phyloP scores from a whole-genome alignment of 345 rosid genomes.

The Jatropha curcas region DNA sequence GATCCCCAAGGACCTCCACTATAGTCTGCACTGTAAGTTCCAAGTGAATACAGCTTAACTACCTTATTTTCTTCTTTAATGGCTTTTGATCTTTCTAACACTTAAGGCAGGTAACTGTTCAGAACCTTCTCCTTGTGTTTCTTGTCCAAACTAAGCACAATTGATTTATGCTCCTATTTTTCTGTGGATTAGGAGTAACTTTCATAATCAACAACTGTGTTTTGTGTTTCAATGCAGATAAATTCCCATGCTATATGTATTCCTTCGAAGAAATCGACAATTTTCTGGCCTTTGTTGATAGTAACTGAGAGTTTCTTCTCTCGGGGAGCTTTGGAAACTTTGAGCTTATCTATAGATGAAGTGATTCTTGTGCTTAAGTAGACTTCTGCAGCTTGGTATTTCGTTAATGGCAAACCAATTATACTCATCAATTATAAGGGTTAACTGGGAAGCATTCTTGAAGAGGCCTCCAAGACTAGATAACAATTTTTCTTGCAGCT shows the following conservation, averaged over 20 bases:
- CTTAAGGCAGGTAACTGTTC: slow-evolving; percentile 11
- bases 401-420: slow-evolving; percentile 1
- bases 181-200: background rate
- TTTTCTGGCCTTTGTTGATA: slow-evolving; percentile 19
- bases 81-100: slow-evolving; percentile 21
- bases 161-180: background rate
- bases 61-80: slow-evolving; percentile 16
- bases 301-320: slow-evolving; percentile 13
- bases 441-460: slow-evolving; percentile 4
- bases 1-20: background rate
- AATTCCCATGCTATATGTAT: slow-evolving; percentile 24
- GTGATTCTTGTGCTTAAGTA: slow-evolving; percentile 26
- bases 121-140: slow-evolving; percentile 21
- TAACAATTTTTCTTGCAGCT: slow-evolving; percentile 4
- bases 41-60: slow-evolving; percentile 25
- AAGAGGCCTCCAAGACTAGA: slow-evolving; percentile 7
- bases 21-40: slow-evolving; percentile 3
- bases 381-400: slow-evolving; percentile 16
- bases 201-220: slow-evolving; percentile 4
- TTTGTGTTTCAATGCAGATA: slow-evolving; percentile 8
- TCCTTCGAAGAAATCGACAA: slow-evolving; percentile 28
- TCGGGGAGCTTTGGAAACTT: slow-evolving; percentile 14
- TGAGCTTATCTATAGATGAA: slow-evolving; percentile 6
- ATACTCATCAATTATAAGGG: slow-evolving; percentile 13
- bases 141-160: slow-evolving; percentile 25